These are phyloP conservation scores for Discostella stelligeroides DNA, from an alignment of 108 stramenopile species.

Conservation along the genomic window DNA sequence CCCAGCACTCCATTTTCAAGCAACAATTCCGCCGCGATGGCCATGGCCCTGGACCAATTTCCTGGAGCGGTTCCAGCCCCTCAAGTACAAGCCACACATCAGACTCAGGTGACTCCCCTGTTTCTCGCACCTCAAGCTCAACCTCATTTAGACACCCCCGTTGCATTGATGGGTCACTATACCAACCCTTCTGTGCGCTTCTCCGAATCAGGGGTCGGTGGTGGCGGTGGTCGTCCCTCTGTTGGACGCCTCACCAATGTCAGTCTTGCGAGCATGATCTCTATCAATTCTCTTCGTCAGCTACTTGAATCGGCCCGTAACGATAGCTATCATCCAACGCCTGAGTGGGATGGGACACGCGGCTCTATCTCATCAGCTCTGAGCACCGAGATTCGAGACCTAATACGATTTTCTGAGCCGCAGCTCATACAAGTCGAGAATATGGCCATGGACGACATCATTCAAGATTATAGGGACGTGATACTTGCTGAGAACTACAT, in stretches of 20 bases:
- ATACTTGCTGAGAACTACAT: conserved; percentile 1
- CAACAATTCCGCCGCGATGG: conserved; percentile 10
- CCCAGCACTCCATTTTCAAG: not conserved
- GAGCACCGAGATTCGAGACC: conserved; percentile 18
- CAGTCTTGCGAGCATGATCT: conserved; percentile 19
- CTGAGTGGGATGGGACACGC: not conserved
- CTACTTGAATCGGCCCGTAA: conserved; percentile 11
- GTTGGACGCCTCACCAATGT: conserved; percentile 2
- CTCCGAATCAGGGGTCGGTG: not conserved
- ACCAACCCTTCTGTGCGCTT: not conserved
- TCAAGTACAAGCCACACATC: not conserved
- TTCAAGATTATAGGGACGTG: conserved; percentile 2
- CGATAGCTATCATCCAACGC: not conserved
- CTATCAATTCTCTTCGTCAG: conserved; percentile 25
- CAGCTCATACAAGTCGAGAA: conserved; percentile 25
- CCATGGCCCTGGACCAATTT: conserved; percentile 34
- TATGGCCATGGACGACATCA: conserved; percentile 19
- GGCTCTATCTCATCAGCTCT: conserved; percentile 10
- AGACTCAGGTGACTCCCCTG: conserved; percentile 1
- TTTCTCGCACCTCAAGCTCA: not conserved
- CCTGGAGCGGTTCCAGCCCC: conserved; percentile 7
- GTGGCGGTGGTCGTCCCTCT: not conserved
- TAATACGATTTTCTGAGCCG: conserved; percentile 16
- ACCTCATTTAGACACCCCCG: not conserved
- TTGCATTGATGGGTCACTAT: not conserved